These are phyloP conservation scores for Alternaria postmessia DNA, from an alignment of 2,329 filamentous ascomycete genomes.

Conservation along the genomic window DNA sequence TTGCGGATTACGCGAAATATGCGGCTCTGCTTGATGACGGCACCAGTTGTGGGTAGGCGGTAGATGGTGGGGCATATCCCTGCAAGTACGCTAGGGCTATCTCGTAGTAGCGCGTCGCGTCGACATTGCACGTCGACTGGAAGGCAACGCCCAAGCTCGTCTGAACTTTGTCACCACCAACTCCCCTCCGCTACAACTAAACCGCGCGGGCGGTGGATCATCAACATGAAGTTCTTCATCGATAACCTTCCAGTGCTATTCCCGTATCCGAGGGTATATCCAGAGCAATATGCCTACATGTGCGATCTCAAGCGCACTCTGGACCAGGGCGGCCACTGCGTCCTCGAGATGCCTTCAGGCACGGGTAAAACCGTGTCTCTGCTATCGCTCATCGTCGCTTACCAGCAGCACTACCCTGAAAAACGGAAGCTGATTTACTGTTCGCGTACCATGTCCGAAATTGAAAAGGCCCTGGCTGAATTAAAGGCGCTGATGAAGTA, in stretches of 20 bases:
- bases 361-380: slow-evolving; percentile 98
- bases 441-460: slow-evolving; percentile 99
- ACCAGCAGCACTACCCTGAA: slow-evolving; percentile 92
- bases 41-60: slow-evolving; percentile 25
- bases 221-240: slow-evolving; percentile 79
- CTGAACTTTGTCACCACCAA: slow-evolving; percentile 19
- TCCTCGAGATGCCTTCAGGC: slow-evolving; percentile 98
- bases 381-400: slow-evolving; percentile 93
- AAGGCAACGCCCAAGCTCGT: slow-evolving; percentile 17
- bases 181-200: slow-evolving; percentile 29
- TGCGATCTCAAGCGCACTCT: slow-evolving; percentile 87
- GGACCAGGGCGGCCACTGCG: slow-evolving; percentile 92
- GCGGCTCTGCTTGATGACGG: slow-evolving; percentile 33
- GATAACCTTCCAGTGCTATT: slow-evolving; percentile 76
- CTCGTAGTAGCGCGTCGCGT: slow-evolving; percentile 6
- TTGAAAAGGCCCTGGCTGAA: slow-evolving; percentile 95
- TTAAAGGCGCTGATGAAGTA: slow-evolving; percentile 95
- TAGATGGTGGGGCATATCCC: slow-evolving; percentile 21
- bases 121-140: slow-evolving; percentile 13
- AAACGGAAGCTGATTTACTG: slow-evolving; percentile 98
- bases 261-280: slow-evolving; percentile 78
- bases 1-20: slow-evolving; percentile 16
- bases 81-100: slow-evolving; percentile 7
- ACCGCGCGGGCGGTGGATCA: slow-evolving; percentile 26
- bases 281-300: slow-evolving; percentile 72